These are phyloP conservation scores for Venturia nashicola DNA, from an alignment of 2,329 filamentous ascomycete genomes.

Conservation along the genomic window DNA sequence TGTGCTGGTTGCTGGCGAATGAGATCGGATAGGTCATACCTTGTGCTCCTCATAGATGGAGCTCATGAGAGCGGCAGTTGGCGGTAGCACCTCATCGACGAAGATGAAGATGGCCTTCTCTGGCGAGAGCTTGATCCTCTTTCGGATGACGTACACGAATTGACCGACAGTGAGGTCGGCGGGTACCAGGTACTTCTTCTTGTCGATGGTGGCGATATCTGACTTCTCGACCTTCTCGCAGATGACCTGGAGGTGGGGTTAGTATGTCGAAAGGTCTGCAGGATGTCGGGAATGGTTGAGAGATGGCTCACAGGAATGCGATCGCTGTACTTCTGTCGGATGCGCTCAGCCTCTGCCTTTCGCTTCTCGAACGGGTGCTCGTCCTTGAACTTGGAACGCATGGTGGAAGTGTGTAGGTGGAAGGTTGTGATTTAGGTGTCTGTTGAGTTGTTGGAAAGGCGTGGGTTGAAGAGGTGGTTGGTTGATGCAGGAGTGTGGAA, in stretches of 20 bases:
- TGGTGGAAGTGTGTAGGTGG: conserved; percentile 32
- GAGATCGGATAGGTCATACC: conserved; percentile 37
- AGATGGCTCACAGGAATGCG: conserved; percentile 76
- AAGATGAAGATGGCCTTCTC: conserved; percentile 99
- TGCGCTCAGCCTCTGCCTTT: conserved; percentile 98
- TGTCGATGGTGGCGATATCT: conserved; percentile 98
- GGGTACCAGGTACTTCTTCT: conserved; percentile 99
- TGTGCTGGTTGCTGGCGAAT: not conserved
- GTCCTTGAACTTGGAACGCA: conserved; percentile 99
- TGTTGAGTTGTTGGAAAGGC: not conserved
- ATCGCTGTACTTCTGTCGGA: conserved; percentile 97
- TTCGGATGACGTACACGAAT: conserved; percentile 99
- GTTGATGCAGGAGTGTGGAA: not conserved
- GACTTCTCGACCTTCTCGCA: conserved; percentile 99
- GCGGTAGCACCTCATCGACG: conserved; percentile 93
- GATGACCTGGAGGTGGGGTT: conserved; percentile 52
- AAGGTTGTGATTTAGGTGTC: conserved; percentile 12
- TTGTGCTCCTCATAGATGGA: conserved; percentile 99
- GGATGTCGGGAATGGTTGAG: conserved; percentile 5
- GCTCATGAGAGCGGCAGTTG: conserved; percentile 95
- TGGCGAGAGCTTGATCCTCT: conserved; percentile 98
- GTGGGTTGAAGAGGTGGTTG: not conserved
- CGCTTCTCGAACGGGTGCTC: conserved; percentile 99
- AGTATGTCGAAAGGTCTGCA: not conserved
- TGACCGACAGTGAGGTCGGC: conserved; percentile 96